Evolutionary conservation across 805 yeast genomes (phyloP), one percentile per base, ranked within the genome.

Genomic region (Kuraishia cidri): DNA sequence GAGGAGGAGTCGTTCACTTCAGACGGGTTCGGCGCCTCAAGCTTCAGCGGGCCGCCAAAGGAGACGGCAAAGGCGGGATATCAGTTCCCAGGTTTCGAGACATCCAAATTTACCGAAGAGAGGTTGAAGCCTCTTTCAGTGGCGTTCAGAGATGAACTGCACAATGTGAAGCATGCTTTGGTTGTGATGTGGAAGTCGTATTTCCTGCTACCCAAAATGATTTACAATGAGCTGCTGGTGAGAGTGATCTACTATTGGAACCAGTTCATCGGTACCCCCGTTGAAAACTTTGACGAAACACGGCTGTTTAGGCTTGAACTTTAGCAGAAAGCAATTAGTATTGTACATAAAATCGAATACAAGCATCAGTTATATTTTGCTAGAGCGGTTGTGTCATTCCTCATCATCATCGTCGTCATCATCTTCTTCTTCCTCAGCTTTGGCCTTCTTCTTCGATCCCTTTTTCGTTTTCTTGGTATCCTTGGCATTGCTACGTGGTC

Each of bases 181-280:
- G 58, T 54, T 37, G 87, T 84, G 55, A 72, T 90, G 14, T 53
- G 71, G 34, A 48, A 56, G 17, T 76, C 94, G 30, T 88, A 90
- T 54, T 44, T 65, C 31, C 66, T 76, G 25, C 68, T 90, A 40
- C 97, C 97, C 8, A 61, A 62, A 35, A 69, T 75, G 34, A 26
- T 82, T 1, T 73, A 69, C 57, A 66, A 70, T 24, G 41, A 73
- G 35, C 41, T 58, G 7, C 42, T 86, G 31, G 58, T 65, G 34
- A 62, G 75, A 38, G 29, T 71, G 24, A 69, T 67, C 37, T 59
- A 64, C 25, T 65, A 71, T 52, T 90, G 96, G 96, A 77, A 80
- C 47, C 52, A 51, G 24, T 82, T 85, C 48, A 66, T 85, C 35
- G 95, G 94, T n/a, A 68, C 66, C 27, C 59, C 51, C 20, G 41